Evolutionary conservation across 2,329 filamentous ascomycete genomes (phyloP).

Genomic region (Myotisia sp.): DNA sequence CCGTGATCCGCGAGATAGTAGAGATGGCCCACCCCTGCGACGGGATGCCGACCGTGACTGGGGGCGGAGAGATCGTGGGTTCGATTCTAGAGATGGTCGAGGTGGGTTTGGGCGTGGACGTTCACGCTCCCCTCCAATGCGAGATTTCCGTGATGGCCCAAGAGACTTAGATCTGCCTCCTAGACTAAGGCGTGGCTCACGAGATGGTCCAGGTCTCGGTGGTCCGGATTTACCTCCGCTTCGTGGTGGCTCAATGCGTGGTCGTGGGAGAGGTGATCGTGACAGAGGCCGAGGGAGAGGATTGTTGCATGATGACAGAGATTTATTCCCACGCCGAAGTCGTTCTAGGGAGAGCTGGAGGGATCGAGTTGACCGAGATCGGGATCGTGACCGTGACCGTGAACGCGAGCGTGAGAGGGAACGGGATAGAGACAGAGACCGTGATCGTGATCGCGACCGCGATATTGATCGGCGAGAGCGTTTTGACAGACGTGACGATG

Average conservation of each 20-base stretch:
- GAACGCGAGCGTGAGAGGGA: constrained; percentile 21
- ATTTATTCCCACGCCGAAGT: constrained; percentile 30
- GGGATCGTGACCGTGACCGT: constrained; percentile 21
- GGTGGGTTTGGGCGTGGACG: constrained; percentile 33
- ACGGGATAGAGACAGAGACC: constrained; percentile 20
- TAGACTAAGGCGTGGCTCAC: constrained; percentile 31
- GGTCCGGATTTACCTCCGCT: constrained; percentile 24
- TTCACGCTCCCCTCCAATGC: constrained; percentile 25
- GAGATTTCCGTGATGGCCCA: constrained; percentile 29
- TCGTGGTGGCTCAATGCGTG: constrained; percentile 25
- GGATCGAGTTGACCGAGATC: constrained; percentile 17
- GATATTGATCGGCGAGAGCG: constrained; percentile 12
- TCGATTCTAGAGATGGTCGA: constrained; percentile 31
- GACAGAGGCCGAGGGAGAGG: constrained; percentile 30
- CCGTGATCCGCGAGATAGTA: constrained; percentile 18
- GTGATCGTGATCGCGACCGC: constrained; percentile 19
- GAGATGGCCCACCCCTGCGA: constrained; percentile 25
- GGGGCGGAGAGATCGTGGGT: constrained; percentile 34
- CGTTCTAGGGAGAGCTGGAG: constrained; percentile 32
- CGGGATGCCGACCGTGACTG: constrained; percentile 32
- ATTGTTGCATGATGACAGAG: constrained; percentile 28
- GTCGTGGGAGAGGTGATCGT: constrained; percentile 31
- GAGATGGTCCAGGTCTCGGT: constrained; percentile 30
- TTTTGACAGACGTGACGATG: constrained; percentile 21
- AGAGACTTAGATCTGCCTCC: constrained; percentile 27